Evolutionary conservation across 31 red algal species (phyloP).

Genomic region (Asparagopsis taxiformis): DNA sequence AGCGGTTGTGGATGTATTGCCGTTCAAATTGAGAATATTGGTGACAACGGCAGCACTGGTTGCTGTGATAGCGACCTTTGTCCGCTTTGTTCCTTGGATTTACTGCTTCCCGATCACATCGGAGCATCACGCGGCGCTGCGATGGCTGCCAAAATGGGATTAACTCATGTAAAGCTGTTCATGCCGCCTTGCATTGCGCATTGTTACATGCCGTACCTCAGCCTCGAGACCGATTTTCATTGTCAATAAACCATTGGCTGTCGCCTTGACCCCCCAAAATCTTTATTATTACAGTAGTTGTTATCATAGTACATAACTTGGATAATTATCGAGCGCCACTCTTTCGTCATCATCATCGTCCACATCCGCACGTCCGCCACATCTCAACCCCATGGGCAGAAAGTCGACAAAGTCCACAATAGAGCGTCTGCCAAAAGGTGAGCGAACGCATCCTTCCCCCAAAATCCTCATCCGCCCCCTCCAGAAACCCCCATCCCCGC

Average conservation of each 20-base stretch:
- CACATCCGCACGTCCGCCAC: too few relatives aligned
- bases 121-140: slow-evolving; percentile 45
- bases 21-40: slow-evolving; percentile 33
- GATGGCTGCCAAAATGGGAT: slow-evolving; percentile 86
- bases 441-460: slow-evolving; percentile 2
- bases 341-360: too few relatives aligned
- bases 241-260: too few relatives aligned
- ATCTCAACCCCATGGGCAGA: neutral
- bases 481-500: neutral
- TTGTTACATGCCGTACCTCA: too few relatives aligned
- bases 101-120: slow-evolving; percentile 73
- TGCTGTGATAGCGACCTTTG: slow-evolving; percentile 49
- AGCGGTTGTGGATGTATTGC: slow-evolving; percentile 77
- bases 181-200: too few relatives aligned
- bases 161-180: too few relatives aligned
- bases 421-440: slow-evolving; percentile 15
- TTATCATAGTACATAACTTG: too few relatives aligned
- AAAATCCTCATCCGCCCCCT: slow-evolving; percentile 13
- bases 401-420: slow-evolving; percentile 7
- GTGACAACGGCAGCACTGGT: slow-evolving; percentile 17
- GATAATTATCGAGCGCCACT: too few relatives aligned
- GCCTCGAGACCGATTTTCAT: too few relatives aligned
- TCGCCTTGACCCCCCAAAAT: too few relatives aligned
- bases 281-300: too few relatives aligned
- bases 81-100: slow-evolving; percentile 87